These are phyloP conservation scores for Prunus mongolica DNA, from an alignment of 306 rosid species.

Conservation along the genomic window DNA sequence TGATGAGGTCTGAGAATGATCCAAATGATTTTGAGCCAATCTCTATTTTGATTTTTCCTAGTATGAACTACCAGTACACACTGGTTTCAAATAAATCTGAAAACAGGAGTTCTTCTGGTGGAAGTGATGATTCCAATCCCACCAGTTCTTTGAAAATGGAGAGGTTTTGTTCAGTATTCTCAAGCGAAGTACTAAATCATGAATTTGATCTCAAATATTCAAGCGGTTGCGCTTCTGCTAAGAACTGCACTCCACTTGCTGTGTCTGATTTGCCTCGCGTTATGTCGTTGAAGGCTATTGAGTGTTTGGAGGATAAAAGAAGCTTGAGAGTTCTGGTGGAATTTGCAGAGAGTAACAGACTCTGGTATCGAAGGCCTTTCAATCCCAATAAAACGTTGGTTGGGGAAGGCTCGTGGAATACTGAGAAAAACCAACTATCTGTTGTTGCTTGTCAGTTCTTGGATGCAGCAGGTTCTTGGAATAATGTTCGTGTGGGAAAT, in stretches of 20 bases:
- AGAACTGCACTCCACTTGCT: conserved; percentile 45
- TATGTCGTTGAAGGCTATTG: conserved; percentile 26
- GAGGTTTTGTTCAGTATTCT: conserved; percentile 31
- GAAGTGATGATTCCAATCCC: conserved; percentile 11
- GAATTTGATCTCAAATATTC: conserved; percentile 38
- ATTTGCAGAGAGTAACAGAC: conserved; percentile 10
- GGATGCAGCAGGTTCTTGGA: conserved; percentile 24
- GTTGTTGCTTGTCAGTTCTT: conserved; percentile 41
- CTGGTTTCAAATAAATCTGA: conserved; percentile 26
- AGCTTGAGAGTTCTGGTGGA: conserved; percentile 35
- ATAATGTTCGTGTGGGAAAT: conserved; percentile 38
- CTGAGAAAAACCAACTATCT: conserved; percentile 26
- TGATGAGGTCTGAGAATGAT: conserved; percentile 27
- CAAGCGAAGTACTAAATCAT: not conserved
- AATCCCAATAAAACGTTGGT: conserved; percentile 33
- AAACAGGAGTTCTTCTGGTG: conserved; percentile 1
- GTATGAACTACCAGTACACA: conserved; percentile 29
- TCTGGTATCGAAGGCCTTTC: conserved; percentile 10
- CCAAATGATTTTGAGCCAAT: conserved; percentile 30
- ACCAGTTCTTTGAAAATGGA: conserved; percentile 7
- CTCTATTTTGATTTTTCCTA: conserved; percentile 44
- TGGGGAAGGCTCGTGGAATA: conserved; percentile 67
- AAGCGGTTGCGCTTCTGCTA: conserved; percentile 34
- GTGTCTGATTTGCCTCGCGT: conserved; percentile 22
- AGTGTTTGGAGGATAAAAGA: conserved; percentile 17